Percentiles rank a stretch among this genome's conserved stretches.
Conservation (phyloP, 352 stramenopile genomes). For the Phytophthora macrochlamydospora region DNA sequence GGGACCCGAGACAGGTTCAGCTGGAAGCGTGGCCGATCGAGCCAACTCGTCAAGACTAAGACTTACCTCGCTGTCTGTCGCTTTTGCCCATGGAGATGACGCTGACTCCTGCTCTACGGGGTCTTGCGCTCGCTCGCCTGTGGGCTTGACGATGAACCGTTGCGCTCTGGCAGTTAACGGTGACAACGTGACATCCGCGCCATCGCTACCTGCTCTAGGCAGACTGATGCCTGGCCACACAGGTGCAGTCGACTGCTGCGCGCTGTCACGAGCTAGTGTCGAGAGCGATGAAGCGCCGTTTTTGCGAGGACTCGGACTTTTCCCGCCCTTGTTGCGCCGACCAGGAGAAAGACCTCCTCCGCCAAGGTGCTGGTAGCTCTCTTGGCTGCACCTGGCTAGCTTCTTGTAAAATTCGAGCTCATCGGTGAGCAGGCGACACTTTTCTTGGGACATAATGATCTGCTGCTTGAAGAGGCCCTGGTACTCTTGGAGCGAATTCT, state of each 20-base stretch:
- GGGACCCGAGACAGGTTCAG: conserved; percentile 10
- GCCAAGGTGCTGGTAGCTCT: conserved; percentile 36
- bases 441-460: conserved; percentile 84
- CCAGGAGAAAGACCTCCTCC: conserved; percentile 17
- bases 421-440: conserved; percentile 73
- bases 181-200: conserved; percentile 13
- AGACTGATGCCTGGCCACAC: conserved; percentile 22
- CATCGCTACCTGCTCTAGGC: conserved; percentile 13
- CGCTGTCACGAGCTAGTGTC: background rate
- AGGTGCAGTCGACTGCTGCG: conserved; percentile 5
- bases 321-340: conserved; percentile 26
- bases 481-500: conserved; percentile 82
- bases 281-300: conserved; percentile 10
- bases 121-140: conserved; percentile 15
- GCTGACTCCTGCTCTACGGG: conserved; percentile 10
- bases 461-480: conserved; percentile 84
- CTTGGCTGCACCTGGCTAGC: conserved; percentile 59
- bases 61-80: conserved; percentile 7
- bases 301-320: conserved; percentile 32
- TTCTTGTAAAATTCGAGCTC: conserved; percentile 89
- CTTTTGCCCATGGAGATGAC: conserved; percentile 10
- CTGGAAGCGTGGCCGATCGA: conserved; percentile 11
- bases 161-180: conserved; percentile 38
- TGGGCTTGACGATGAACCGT: conserved; percentile 49
- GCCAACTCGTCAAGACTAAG: conserved; percentile 31